Base-by-base conservation (phyloP, 2,329 filamentous ascomycete genomes). In the Colletotrichum sp. region DNA sequence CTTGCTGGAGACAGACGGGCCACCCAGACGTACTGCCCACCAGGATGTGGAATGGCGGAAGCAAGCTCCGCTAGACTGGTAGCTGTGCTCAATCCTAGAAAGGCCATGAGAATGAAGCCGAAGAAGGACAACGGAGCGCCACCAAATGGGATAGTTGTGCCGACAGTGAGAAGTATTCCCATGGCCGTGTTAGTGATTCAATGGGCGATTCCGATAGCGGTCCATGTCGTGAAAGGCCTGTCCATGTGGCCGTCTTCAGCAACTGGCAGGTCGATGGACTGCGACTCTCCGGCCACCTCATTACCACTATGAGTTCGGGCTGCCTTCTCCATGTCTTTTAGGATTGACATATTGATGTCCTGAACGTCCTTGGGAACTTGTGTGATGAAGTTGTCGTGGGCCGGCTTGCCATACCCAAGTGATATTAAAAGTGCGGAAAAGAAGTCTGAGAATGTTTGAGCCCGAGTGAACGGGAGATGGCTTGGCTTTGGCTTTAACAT, bases 151-250 rank as follows among this genome's bases (percentile, higher is more conserved):
- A 80, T 25, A 2, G 78, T 77, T 32, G 55, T 79, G 44, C 78
- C 78, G 3, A 81, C 75, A 16, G 79, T 76, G 13, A 82, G 78
- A 0, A 81, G 69, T 8, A 81, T 44, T 2, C 79, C 80, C 8
- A 81, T 69, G 55, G 79, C 78, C 0, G 80, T 82, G 71, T 81
- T 81, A 3, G 79, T 81, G 15, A 78, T 79, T 27, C 78, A 78
- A 59, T 81, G 80, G 49, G 79, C 80, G 62, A 80, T 79, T 34
- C 80, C 80, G 16, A 82, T 69, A 6, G 80, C 80, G 0, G 81
- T 82, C 1, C 81, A 71, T 3, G 79, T 82, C 3, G 71, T 81
- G 76, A 82, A 78, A 63, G 52, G 81, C 85, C 69, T 89, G 84
- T 77, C 68, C 9, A 76, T 79, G 52, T 80, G 81, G 13, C 78